Percentiles rank a stretch among this genome's conserved stretches.
Evolutionary conservation across 306 rosid genomes (phyloP).

Genomic region (Hylodesmum podocarpum): DNA sequence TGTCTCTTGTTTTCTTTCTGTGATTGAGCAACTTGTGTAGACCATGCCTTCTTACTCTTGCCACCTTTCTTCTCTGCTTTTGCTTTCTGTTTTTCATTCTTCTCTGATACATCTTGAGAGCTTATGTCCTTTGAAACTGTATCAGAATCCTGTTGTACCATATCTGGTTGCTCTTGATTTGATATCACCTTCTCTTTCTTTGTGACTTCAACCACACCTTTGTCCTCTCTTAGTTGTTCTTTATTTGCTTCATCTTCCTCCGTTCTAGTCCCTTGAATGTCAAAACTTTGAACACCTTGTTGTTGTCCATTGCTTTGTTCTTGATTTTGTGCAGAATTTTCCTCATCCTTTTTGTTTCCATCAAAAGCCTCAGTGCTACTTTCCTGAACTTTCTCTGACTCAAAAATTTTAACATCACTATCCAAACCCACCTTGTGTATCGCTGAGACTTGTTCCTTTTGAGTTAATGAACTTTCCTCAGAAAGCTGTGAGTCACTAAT

Average conservation of each 20-base stretch:
- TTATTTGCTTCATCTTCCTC: slow-evolving; percentile 42
- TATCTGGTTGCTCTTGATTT: slow-evolving; percentile 19
- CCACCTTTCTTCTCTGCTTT: slow-evolving; percentile 27
- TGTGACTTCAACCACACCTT: slow-evolving; percentile 23
- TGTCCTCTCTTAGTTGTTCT: slow-evolving; percentile 42
- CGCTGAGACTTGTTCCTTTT: slow-evolving; percentile 28
- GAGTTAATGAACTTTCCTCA: slow-evolving; percentile 50
- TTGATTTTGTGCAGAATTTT: not conserved
- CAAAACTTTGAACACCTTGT: slow-evolving; percentile 24
- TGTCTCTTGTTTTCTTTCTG: slow-evolving; percentile 71
- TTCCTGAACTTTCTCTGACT: slow-evolving; percentile 34
- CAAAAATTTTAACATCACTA: slow-evolving; percentile 30
- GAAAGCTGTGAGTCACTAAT: slow-evolving; percentile 38
- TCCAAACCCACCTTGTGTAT: slow-evolving; percentile 17
- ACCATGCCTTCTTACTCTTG: slow-evolving; percentile 58
- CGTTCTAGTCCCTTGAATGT: slow-evolving; percentile 28
- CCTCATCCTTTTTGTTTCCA: slow-evolving; percentile 28
- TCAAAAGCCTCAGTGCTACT: slow-evolving; percentile 13
- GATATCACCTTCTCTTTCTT: slow-evolving; percentile 17
- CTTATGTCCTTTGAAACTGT: slow-evolving; percentile 1
- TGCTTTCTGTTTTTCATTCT: not conserved
- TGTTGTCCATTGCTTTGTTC: slow-evolving; percentile 29
- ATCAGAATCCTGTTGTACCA: not conserved
- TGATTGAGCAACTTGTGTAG: slow-evolving; percentile 74
- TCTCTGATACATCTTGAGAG: slow-evolving; percentile 1